Evolutionary conservation across 2,329 filamentous ascomycete genomes (phyloP).

Genomic region (Neonectria sp.): DNA sequence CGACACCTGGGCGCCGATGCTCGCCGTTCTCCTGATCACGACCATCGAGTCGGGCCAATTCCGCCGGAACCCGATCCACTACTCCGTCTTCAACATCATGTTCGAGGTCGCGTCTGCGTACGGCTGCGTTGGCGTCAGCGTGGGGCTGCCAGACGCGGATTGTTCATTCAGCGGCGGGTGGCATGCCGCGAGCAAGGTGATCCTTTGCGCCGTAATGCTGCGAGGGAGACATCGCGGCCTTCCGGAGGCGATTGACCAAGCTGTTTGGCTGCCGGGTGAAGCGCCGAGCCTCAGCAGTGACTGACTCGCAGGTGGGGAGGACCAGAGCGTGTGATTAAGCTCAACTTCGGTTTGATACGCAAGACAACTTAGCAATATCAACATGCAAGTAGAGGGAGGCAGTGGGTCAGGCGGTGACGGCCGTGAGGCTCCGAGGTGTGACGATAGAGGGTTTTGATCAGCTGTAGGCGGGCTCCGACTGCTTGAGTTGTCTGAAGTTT

Average conservation of each 20-base stretch:
- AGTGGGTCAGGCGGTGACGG: no score
- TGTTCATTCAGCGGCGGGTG: constrained; percentile 8
- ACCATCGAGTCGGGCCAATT: neutral
- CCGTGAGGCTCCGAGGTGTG: no score
- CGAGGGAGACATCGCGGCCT: constrained; percentile 10
- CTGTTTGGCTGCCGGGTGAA: constrained; percentile 1
- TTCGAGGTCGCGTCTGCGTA: constrained; percentile 16
- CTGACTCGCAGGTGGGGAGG: no score
- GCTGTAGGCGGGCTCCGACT: no score
- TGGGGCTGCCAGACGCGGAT: neutral
- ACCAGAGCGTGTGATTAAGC: accelerated
- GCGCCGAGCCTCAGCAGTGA: neutral
- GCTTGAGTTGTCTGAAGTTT: no score
- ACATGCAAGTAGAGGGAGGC: no score
- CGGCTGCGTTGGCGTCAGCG: constrained; percentile 8
- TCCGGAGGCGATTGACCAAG: constrained; percentile 8
- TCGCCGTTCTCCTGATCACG: neutral
- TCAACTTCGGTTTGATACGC: no score
- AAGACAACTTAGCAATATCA: no score
- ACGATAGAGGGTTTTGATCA: no score
- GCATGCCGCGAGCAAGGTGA: constrained; percentile 6
- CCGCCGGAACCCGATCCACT: neutral
- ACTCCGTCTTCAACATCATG: constrained; percentile 3
- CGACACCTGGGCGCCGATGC: neutral
- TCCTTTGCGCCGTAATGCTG: constrained; percentile 11